Conservation (phyloP, 2,329 filamentous ascomycete genomes). For the Calycina herbarum region DNA sequence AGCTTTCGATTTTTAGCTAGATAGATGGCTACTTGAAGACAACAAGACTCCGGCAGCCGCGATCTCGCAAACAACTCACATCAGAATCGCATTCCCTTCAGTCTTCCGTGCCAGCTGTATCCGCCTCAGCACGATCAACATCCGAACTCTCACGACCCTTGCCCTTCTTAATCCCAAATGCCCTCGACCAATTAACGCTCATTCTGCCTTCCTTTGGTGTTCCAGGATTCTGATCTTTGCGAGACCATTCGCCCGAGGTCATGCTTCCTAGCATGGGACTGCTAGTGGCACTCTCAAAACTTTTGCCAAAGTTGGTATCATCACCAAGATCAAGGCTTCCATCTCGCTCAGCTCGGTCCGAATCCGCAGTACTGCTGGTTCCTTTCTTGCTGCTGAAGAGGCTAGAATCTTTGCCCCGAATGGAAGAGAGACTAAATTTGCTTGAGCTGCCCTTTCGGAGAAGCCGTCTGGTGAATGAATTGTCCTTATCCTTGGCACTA, state of each 20-base stretch:
- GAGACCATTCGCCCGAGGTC: slow-evolving; percentile 45
- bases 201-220: slow-evolving; percentile 34
- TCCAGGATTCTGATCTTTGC: slow-evolving; percentile 40
- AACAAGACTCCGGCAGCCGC: too few relatives aligned
- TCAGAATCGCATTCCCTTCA: slow-evolving; percentile 18
- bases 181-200: slow-evolving; percentile 34
- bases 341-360: slow-evolving; percentile 57
- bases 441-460: slow-evolving; percentile 65
- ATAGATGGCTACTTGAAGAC: too few relatives aligned
- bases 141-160: slow-evolving; percentile 36
- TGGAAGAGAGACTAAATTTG: slow-evolving; percentile 64
- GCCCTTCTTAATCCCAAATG: slow-evolving; percentile 33
- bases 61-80: not conserved
- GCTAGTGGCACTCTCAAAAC: slow-evolving; percentile 56
- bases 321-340: slow-evolving; percentile 55
- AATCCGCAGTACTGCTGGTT: slow-evolving; percentile 52
- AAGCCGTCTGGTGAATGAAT: slow-evolving; percentile 52
- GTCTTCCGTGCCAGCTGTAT: slow-evolving; percentile 34
- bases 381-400: slow-evolving; percentile 57
- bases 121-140: slow-evolving; percentile 35
- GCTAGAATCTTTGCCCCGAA: slow-evolving; percentile 51
- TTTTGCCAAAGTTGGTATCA: slow-evolving; percentile 51
- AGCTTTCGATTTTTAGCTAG: too few relatives aligned
- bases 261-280: slow-evolving; percentile 57
- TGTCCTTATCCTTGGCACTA: slow-evolving; percentile 49